Evolutionary conservation across 192 early-diverging fungal genomes (phyloP).

Genomic region (Helicostylum pulchrum): DNA sequence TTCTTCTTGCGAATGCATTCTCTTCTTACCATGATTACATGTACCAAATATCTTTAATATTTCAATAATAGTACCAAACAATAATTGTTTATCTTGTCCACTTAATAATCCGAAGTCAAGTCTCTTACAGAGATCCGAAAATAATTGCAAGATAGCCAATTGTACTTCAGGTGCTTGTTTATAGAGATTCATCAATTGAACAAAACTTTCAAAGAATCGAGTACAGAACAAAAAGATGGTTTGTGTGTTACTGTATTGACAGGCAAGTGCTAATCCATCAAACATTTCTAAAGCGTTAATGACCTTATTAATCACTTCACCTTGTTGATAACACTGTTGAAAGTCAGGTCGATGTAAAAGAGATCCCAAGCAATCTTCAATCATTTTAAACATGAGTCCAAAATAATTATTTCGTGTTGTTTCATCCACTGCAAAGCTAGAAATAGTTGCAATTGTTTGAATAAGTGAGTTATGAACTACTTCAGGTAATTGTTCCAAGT

Average conservation of each 20-base stretch:
- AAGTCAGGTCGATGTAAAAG: slow-evolving; percentile 62
- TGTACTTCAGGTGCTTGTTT: slow-evolving; percentile 61
- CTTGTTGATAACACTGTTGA: slow-evolving; percentile 48
- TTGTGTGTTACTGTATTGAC: slow-evolving; percentile 57
- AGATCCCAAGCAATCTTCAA: slow-evolving; percentile 55
- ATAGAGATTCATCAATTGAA: slow-evolving; percentile 66
- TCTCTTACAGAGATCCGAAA: slow-evolving; percentile 50
- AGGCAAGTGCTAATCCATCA: slow-evolving; percentile 69
- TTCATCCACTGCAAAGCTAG: slow-evolving; percentile 49
- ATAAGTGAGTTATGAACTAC: slow-evolving; percentile 62
- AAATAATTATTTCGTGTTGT: slow-evolving; percentile 57
- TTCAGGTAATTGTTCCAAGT: slow-evolving; percentile 56
- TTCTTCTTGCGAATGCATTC: slow-evolving; percentile 39
- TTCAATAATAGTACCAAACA: slow-evolving; percentile 46
- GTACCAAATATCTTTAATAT: slow-evolving; percentile 56
- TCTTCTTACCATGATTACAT: slow-evolving; percentile 47
- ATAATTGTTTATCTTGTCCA: slow-evolving; percentile 43
- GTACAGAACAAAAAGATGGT: slow-evolving; percentile 55
- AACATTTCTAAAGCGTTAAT: slow-evolving; percentile 74
- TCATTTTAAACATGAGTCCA: slow-evolving; percentile 47
- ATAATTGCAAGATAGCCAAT: slow-evolving; percentile 58
- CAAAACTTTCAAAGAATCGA: slow-evolving; percentile 59
- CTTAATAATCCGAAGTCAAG: slow-evolving; percentile 41
- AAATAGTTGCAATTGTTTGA: slow-evolving; percentile 58
- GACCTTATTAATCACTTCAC: slow-evolving; percentile 53